phyloP scores from a whole-genome alignment of 192 early-diverging fungal species.

The Irineochytrium annulatum region DNA sequence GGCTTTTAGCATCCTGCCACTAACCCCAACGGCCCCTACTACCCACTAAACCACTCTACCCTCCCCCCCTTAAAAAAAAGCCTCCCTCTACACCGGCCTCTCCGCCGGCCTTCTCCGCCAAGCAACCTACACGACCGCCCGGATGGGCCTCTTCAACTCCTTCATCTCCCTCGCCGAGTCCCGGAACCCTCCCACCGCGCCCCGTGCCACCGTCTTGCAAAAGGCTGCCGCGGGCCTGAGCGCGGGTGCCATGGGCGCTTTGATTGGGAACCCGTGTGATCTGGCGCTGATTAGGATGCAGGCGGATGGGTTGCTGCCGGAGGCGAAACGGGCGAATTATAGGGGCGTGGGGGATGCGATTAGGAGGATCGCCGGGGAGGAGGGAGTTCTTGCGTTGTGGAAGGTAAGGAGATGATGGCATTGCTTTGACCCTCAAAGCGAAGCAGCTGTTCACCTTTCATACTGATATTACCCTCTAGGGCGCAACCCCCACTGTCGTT shows the following conservation, averaged over 20 bases:
- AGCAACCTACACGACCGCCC: conserved; percentile 53
- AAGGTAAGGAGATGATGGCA: no score
- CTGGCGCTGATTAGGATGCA: conserved; percentile 45
- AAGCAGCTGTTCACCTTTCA: not conserved
- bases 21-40: no score
- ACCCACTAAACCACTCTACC: no score
- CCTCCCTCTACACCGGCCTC: conserved; percentile 43
- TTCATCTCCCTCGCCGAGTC: conserved; percentile 31
- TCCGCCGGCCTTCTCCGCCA: conserved; percentile 52
- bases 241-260: conserved; percentile 45
- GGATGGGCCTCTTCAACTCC: conserved; percentile 52
- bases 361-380: conserved; percentile 31
- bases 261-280: conserved; percentile 44
- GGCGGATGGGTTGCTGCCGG: conserved; percentile 39
- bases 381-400: conserved; percentile 46
- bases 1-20: no score
- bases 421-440: no score
- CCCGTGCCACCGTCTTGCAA: conserved; percentile 35
- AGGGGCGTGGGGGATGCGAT: conserved; percentile 41
- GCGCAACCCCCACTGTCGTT: conserved; percentile 42
- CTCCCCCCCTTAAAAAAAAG: conserved; percentile 20
- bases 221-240: conserved; percentile 38
- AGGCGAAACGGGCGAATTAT: conserved; percentile 39
- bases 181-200: conserved; percentile 20
- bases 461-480: not conserved